These are phyloP conservation scores for Phytophthora aleatoria DNA, from an alignment of 352 stramenopile species.

Conservation along the genomic window DNA sequence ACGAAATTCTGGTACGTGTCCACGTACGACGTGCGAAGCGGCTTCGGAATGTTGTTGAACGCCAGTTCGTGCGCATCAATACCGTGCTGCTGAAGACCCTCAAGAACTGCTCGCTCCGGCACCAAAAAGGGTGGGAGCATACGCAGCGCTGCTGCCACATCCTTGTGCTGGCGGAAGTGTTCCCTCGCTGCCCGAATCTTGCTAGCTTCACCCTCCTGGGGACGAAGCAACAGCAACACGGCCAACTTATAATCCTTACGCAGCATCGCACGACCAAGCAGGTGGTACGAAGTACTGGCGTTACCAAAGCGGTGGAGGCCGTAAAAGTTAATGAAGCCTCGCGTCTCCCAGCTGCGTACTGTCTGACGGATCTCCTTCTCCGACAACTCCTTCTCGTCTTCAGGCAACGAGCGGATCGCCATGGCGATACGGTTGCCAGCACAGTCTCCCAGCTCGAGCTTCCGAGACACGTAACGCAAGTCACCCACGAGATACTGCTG, in stretches of 20 bases:
- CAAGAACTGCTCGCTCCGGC: slow-evolving; percentile 70
- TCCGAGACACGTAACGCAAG: slow-evolving; percentile 88
- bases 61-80: slow-evolving; percentile 75
- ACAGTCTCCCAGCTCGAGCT: slow-evolving; percentile 89
- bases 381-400: slow-evolving; percentile 52
- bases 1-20: slow-evolving; percentile 93
- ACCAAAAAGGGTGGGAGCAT: slow-evolving; percentile 81
- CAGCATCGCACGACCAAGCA: slow-evolving; percentile 92
- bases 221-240: slow-evolving; percentile 91
- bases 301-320: slow-evolving; percentile 95
- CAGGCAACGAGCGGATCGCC: slow-evolving; percentile 89
- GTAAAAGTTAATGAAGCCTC: slow-evolving; percentile 98
- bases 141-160: slow-evolving; percentile 72
- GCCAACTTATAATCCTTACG: slow-evolving; percentile 94
- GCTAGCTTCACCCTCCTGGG: slow-evolving; percentile 80
- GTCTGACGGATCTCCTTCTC: slow-evolving; percentile 35
- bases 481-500: slow-evolving; percentile 91
- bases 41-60: slow-evolving; percentile 65
- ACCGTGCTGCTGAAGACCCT: slow-evolving; percentile 76
- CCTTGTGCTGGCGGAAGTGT: slow-evolving; percentile 85
- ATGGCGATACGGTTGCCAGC: slow-evolving; percentile 94
- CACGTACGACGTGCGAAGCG: slow-evolving; percentile 69
- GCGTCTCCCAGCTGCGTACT: slow-evolving; percentile 52
- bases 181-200: slow-evolving; percentile 81
- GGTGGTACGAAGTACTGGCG: slow-evolving; percentile 74